Base-by-base conservation (phyloP, 768 basidiomycete species). In the Suillus bovinus region DNA sequence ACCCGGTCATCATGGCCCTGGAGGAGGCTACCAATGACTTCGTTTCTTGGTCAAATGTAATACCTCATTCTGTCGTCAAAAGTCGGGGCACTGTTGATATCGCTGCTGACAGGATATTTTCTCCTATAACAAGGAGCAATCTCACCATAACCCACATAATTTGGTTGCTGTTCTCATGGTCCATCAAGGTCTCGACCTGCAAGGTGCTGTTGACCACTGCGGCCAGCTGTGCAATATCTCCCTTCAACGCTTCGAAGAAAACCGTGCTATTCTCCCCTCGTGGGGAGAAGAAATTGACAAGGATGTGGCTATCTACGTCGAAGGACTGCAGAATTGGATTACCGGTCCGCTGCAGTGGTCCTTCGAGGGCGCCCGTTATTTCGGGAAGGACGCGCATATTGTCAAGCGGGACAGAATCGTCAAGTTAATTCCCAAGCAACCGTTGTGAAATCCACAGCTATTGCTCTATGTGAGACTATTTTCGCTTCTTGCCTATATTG, bases 81-180 rank as follows among this genome's bases (percentile, higher is more conserved):
- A n/a, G 29, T 17, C 0, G 39, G 31, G 17, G 20, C 53, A 64
- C 17, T 56, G 11, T 24, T 56, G 24, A 56, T 3, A 68, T 61
- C 5, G 8, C 6, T 57, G 17, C 14, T 22, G 2, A 5, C 2
- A 89, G 89, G 89, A 90, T 64, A 86, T 90, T 41, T 87, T 88
- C 70, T 91, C 88, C 1, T 91, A 88, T 73, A 89, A 90, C 63
- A 82, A 84, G 52, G 90, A 91, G 69, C 89, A 90, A 71, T 82
- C 88, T 2, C 82, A 85, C 17, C 83, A 82, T 10, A 85, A 88
- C 64, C 85, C 84, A 20, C 86, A 89, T 71, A 90, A 91, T 71
- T 86, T 90, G 81, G 81, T 91, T 61, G 77, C 80, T 24, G 86
- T 90, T 58, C 79, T 90, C 65, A 89, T 88, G 86, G 74, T 79